phyloP scores from a whole-genome alignment of 805 yeast genomes.

The Candida ascalaphidarum region DNA sequence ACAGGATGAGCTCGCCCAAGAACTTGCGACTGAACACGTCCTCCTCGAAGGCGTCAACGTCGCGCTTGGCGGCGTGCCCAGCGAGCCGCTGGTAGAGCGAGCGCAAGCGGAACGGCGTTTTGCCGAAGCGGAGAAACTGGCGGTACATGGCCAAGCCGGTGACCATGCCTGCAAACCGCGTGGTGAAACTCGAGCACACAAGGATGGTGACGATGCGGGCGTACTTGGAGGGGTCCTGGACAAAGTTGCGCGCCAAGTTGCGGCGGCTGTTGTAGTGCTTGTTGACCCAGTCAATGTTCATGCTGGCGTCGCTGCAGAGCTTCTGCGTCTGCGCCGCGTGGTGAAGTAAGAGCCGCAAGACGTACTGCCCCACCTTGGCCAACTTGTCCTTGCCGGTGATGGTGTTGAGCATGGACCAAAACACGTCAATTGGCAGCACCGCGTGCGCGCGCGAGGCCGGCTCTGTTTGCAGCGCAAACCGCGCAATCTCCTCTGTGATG shows the following conservation, averaged over 20 bases:
- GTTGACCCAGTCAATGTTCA: constrained; percentile 23
- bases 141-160: constrained; percentile 48
- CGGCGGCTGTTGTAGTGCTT: constrained; percentile 21
- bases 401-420: constrained; percentile 44
- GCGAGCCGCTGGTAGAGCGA: constrained; percentile 24
- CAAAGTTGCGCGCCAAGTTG: constrained; percentile 24
- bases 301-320: constrained; percentile 21
- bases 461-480: too few species aligned
- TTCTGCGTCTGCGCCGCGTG: constrained; percentile 35
- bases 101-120: constrained; percentile 51
- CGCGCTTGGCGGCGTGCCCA: constrained; percentile 5
- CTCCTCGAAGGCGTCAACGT: background rate
- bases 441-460: too few species aligned
- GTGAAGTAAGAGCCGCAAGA: constrained; percentile 42
- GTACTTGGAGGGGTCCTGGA: constrained; percentile 28
- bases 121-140: constrained; percentile 63
- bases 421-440: constrained; percentile 30
- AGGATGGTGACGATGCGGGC: constrained; percentile 24
- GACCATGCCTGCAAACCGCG: constrained; percentile 35
- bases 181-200: constrained; percentile 29
- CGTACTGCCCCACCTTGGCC: constrained; percentile 56
- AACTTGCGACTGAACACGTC: constrained; percentile 26
- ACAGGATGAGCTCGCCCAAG: constrained; percentile 42
- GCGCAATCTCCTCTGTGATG: too few species aligned
- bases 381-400: constrained; percentile 65